Base-by-base conservation (phyloP, 768 basidiomycete species). In the Dentipellis sp. region DNA sequence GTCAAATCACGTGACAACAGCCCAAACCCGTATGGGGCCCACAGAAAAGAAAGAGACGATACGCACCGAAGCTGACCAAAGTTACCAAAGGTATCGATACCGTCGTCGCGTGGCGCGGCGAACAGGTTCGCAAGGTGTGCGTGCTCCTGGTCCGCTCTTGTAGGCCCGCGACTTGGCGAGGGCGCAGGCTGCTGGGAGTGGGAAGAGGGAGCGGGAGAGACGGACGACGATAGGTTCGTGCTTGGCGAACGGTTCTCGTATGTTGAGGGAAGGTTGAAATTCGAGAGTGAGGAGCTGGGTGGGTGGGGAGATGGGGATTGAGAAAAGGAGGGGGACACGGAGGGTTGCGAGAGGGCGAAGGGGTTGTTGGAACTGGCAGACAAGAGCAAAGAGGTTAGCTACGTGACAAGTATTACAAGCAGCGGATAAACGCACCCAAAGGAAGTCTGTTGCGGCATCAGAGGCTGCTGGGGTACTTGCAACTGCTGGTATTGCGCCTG, bases 21-120 rank as follows among this genome's bases (percentile, higher is more conserved):
- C 23, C n/a, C 38, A 11, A 11, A 38, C 39, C 22, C 7, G 14
- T 9, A 54, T 40, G 55, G n/a, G 16, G 42, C n/a, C 39, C 36
- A 60, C 21, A 46, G 16, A 62, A 40, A 59, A 37, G n/a, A 37
- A 34, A 63, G 57, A 69, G 14, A 50, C 4, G 29, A 3, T 59
- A 72, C 76, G 58, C 53, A 83, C 76, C 94, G 80, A 59, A 95
- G 67, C 52, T 75, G 59, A 17, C 95, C 95, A 35, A 82, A 63
- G 68, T 98, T 99, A 52, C 95, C 95, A 66, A 97, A 98, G 53
- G 95, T 95, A 71, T 99, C 97, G 67, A 88, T 75, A 1, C 97
- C 95, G 63, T 91, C 93, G 56, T 97, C 94, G 23, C 76, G 69
- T 52, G 86, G 78, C 65, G 89, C 91, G 6, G 91, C 94, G 59